A percentile compares a stretch with the other conserved stretches of the same genome.
Evolutionary conservation across 2,329 filamentous ascomycete species (phyloP).

Genomic region (Drechslera avenae): DNA sequence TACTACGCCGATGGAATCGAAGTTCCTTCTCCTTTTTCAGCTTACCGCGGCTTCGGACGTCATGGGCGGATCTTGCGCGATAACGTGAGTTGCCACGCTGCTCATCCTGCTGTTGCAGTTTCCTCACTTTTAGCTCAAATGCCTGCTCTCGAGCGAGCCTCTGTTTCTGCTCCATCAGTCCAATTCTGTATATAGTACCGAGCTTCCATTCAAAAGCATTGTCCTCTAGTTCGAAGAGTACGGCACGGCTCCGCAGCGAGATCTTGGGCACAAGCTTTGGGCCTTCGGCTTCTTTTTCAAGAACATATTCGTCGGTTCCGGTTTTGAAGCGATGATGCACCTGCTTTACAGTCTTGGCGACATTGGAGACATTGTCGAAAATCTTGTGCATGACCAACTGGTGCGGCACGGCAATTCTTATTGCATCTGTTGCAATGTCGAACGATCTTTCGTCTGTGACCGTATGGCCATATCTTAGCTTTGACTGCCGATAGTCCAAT

Average conservation of each 20-base stretch:
- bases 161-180: conserved; percentile 87
- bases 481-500: conserved; percentile 78
- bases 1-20: conserved; percentile 48
- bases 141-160: conserved; percentile 88
- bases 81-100: conserved; percentile 56
- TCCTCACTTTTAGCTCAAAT: conserved; percentile 84
- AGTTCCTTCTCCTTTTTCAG: conserved; percentile 38
- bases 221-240: conserved; percentile 93
- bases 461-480: conserved; percentile 67
- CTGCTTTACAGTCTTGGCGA: conserved; percentile 83
- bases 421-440: conserved; percentile 82
- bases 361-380: conserved; percentile 91
- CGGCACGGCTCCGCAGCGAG: conserved; percentile 77
- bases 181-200: conserved; percentile 88
- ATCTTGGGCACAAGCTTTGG: conserved; percentile 88
- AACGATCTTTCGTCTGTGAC: conserved; percentile 77
- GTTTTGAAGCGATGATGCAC: conserved; percentile 92
- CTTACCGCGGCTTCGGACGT: conserved; percentile 46
- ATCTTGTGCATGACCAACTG: conserved; percentile 88
- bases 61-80: conserved; percentile 60
- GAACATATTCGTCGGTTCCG: conserved; percentile 83
- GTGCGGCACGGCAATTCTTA: conserved; percentile 86
- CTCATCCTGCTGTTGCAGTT: conserved; percentile 69
- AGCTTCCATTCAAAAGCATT: conserved; percentile 98
- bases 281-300: conserved; percentile 81